Evolutionary conservation across 176 grass and related monocot species (phyloP).

Genomic region (maize (Zea mays)): DNA sequence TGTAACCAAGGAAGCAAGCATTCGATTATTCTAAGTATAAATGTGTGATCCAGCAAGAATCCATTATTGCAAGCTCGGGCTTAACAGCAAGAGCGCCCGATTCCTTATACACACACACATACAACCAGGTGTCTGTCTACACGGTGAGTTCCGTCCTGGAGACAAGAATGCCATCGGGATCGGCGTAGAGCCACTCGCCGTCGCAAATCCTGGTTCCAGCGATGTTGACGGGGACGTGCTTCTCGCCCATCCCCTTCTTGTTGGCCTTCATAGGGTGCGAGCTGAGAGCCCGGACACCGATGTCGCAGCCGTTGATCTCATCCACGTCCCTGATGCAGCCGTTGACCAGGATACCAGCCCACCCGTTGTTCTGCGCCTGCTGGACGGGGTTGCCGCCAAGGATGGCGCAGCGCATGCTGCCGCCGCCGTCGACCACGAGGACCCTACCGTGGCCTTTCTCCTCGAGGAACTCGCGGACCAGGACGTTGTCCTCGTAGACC

Average conservation of each 20-base stretch:
- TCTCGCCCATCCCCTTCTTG: constrained; percentile 83
- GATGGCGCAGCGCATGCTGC: constrained; percentile 76
- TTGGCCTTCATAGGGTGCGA: constrained; percentile 81
- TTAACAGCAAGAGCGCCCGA: neutral
- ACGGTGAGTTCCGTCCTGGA: constrained; percentile 56
- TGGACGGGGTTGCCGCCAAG: constrained; percentile 82
- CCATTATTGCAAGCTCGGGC: constrained; percentile 7
- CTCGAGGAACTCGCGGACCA: constrained; percentile 59
- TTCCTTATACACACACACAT: neutral
- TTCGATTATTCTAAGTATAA: constrained; percentile 12
- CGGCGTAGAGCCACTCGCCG: constrained; percentile 79
- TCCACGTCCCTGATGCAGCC: constrained; percentile 86
- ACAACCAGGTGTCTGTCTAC: neutral
- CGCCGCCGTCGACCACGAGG: constrained; percentile 68
- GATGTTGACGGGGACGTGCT: constrained; percentile 54
- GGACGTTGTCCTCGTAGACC: constrained; percentile 50
- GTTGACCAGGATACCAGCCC: constrained; percentile 80
- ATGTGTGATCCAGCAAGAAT: neutral
- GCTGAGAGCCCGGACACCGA: constrained; percentile 68
- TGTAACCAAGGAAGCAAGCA: neutral
- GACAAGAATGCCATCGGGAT: constrained; percentile 67
- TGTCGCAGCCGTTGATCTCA: constrained; percentile 90
- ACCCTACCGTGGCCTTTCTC: constrained; percentile 76
- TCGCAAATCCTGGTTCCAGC: constrained; percentile 67
- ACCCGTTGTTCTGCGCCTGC: constrained; percentile 81